Evolutionary conservation across 169 alveolate genomes (phyloP).

Genomic region (Hepatocystis sp.): DNA sequence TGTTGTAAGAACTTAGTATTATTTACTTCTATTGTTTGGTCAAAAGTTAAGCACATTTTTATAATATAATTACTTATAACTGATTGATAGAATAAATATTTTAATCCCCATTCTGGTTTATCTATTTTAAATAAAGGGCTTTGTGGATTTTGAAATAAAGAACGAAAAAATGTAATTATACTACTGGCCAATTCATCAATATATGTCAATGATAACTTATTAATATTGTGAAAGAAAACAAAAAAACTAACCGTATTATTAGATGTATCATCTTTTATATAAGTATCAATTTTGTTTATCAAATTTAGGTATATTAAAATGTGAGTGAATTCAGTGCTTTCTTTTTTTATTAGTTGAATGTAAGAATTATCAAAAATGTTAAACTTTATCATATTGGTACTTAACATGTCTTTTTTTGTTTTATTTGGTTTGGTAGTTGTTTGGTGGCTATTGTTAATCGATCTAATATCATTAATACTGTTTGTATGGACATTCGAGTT

Average conservation of each 20-base stretch:
- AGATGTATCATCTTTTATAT: slow-evolving; percentile 17
- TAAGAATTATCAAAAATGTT: slow-evolving; percentile 35
- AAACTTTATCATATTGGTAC: slow-evolving; percentile 7
- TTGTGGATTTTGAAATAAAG: slow-evolving; percentile 49
- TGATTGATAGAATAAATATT: slow-evolving; percentile 57
- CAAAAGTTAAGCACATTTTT: slow-evolving; percentile 18
- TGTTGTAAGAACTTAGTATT: slow-evolving; percentile 7
- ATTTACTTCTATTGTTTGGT: slow-evolving; percentile 1
- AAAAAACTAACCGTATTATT: slow-evolving; percentile 4
- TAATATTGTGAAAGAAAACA: background rate
- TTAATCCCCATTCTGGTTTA: slow-evolving; percentile 75
- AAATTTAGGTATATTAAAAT: slow-evolving; percentile 37
- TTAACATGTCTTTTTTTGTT: no score
- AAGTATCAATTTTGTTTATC: slow-evolving; percentile 29
- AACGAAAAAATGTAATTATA: slow-evolving; percentile 51
- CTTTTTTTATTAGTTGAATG: slow-evolving; percentile 41
- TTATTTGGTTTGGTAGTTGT: no score
- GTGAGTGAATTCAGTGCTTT: slow-evolving; percentile 48
- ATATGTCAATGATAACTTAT: background rate
- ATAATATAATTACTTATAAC: slow-evolving; percentile 43
- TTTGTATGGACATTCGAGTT: no score
- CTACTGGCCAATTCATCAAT: slow-evolving; percentile 21
- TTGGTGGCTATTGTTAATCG: no score
- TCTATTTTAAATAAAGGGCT: slow-evolving; percentile 61
- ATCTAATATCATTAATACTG: no score